Percentiles rank a stretch among this genome's conserved stretches.
Evolutionary conservation across 2,329 filamentous ascomycete species (phyloP).

Genomic region (Huntiella abstrusa): DNA sequence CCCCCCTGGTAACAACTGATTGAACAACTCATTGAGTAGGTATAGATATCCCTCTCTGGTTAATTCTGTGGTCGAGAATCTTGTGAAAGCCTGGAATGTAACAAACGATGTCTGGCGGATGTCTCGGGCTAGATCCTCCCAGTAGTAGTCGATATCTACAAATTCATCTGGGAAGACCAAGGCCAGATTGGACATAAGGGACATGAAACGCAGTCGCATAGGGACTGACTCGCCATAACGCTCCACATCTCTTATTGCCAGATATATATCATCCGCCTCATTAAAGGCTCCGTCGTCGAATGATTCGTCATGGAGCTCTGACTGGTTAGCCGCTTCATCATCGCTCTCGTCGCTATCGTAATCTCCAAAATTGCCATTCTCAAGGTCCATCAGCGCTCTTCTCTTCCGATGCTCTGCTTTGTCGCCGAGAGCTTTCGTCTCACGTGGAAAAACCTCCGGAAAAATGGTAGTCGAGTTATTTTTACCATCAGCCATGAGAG

Average conservation of each 20-base stretch:
- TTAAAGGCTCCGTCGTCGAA: neutral
- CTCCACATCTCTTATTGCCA: constrained; percentile 7
- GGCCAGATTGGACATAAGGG: constrained; percentile 29
- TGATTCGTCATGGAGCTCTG: neutral
- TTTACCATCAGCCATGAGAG: constrained; percentile 47
- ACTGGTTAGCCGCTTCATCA: constrained; percentile 10
- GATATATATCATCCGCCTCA: constrained; percentile 1
- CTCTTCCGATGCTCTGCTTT: neutral
- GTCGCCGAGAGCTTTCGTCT: constrained; percentile 25
- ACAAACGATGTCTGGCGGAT: constrained; percentile 14
- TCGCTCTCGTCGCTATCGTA: constrained; percentile 23
- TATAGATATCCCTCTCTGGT: constrained; percentile 23
- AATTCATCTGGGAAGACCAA: constrained; percentile 26
- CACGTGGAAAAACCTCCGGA: constrained; percentile 47
- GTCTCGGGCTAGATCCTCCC: constrained; percentile 35
- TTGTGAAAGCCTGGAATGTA: constrained; percentile 9
- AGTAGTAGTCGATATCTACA: constrained; percentile 31
- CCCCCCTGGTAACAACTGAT: constrained; percentile 25
- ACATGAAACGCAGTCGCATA: constrained; percentile 44
- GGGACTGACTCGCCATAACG: constrained; percentile 33
- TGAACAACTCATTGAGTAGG: constrained; percentile 26
- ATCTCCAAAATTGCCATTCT: constrained; percentile 40
- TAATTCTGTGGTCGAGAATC: constrained; percentile 17
- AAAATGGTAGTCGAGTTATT: constrained; percentile 35
- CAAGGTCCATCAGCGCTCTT: constrained; percentile 25